Base-by-base conservation (phyloP, 345 rosid genomes). In the Raphanus sativus region DNA sequence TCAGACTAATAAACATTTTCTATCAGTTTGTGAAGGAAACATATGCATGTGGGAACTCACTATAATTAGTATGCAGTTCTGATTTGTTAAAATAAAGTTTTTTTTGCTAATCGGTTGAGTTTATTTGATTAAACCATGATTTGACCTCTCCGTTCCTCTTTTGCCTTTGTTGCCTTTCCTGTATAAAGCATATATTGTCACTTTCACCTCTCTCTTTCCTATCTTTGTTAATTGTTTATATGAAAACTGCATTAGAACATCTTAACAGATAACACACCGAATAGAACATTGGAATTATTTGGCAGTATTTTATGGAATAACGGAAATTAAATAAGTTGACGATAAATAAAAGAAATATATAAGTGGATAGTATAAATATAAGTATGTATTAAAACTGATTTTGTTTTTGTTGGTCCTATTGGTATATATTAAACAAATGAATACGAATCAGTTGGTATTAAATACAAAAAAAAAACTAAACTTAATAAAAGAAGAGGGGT, bases 11-110 rank as follows among this genome's bases (percentile, higher is more conserved):
- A 65, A 5, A 65, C 11, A 58, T 3, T 32, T 65, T 42, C 32
- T 25, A 25, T 6, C 69, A 34, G 24, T 55, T 65, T 59, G 54
- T 48, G 54, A 48, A 48, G 54, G 77, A 60, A 10, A 78, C 81
- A 78, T 65, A 2, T 72, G 81, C 81, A 78, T 78, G 81, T 78
- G 54, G 8, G 54, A 48, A 48, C 17, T 48, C 54, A n/a, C 54
- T 48, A 48, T 48, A 48, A 55, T 54, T 56, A 56, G 2, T 66
- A 67, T 58, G 34, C n/a, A 9, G 7, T 17, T 66, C 32, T 75
- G 26, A 74, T 74, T 54, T 62, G 72, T 33, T 69, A 32, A 59
- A 32, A 33, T 60, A 45, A 68, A 67, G 16, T 62, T 50, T 52
- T 28, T 28, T 28, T 26, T 25, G 55, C 15, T 48, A 24, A 30